Conservation (phyloP, 805 yeast species). For the Sporopachydermia lactativora region DNA sequence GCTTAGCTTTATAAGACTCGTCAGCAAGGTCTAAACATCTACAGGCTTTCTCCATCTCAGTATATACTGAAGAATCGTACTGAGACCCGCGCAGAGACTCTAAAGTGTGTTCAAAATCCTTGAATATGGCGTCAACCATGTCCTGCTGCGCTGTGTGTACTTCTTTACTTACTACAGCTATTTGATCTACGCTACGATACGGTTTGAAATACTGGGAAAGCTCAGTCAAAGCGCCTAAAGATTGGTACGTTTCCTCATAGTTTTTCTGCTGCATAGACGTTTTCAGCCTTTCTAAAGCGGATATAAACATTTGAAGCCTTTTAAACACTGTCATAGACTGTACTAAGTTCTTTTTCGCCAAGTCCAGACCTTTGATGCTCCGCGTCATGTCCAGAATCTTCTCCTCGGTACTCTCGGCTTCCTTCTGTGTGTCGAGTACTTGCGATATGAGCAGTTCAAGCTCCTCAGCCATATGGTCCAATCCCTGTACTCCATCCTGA, state of each 20-base stretch:
- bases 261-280: constrained; percentile 30
- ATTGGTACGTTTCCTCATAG: constrained; percentile 38
- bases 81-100: constrained; percentile 21
- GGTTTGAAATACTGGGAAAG: constrained; percentile 60
- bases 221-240: constrained; percentile 60
- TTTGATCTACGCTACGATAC: constrained; percentile 72
- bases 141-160: constrained; percentile 45
- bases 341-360: constrained; percentile 71
- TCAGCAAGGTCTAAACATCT: constrained; percentile 54
- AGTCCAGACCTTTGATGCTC: constrained; percentile 66
- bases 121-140: constrained; percentile 54
- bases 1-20: constrained; percentile 37
- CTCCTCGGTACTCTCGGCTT: constrained; percentile 41
- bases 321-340: constrained; percentile 76
- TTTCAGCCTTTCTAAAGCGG: constrained; percentile 52
- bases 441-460: constrained; percentile 28
- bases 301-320: constrained; percentile 72
- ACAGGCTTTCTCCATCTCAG: constrained; percentile 49
- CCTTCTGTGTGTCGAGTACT: constrained; percentile 31
- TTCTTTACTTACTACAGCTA: constrained; percentile 47
- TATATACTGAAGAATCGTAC: constrained; percentile 12
- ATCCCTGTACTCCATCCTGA: constrained; percentile 10
- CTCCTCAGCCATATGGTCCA: constrained; percentile 19
- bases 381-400: constrained; percentile 59
- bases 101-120: constrained; percentile 49